Percentiles rank a stretch among this genome's conserved stretches.
These are phyloP conservation scores for Hypoxylon crocopeplum DNA, from an alignment of 495 filamentous ascomycete genomes.

Conservation along the genomic window DNA sequence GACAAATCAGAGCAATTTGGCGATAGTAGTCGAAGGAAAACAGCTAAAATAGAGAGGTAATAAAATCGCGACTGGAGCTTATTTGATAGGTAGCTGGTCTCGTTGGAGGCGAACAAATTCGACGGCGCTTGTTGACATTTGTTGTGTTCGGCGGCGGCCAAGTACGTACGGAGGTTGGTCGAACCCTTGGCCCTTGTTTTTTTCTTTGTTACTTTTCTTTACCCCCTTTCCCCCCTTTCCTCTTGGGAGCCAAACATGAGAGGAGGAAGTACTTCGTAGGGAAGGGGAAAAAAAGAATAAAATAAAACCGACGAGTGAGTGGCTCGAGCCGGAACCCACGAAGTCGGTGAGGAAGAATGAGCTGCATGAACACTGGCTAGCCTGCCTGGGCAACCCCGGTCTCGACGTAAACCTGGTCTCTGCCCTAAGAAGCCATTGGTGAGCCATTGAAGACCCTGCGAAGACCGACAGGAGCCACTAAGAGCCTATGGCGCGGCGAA, in stretches of 20 bases:
- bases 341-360: constrained; percentile 65
- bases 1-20: constrained; percentile 22
- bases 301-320: constrained; percentile 42
- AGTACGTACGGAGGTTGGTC: constrained; percentile 2
- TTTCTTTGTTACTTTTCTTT: constrained; percentile 1
- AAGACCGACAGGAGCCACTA: constrained; percentile 44
- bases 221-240: constrained; percentile 4
- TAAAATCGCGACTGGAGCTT: constrained; percentile 18
- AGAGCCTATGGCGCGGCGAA: constrained; percentile 30
- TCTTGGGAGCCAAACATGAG: constrained; percentile 11
- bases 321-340: constrained; percentile 60
- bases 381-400: constrained; percentile 40
- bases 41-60: constrained; percentile 32
- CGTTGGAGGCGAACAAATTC: constrained; percentile 13
- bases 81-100: constrained; percentile 6
- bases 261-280: too few species aligned
- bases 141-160: neutral
- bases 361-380: constrained; percentile 65
- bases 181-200: neutral
- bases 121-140: constrained; percentile 10
- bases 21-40: constrained; percentile 12
- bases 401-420: constrained; percentile 44
- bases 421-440: constrained; percentile 49
- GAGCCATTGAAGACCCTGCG: constrained; percentile 34
- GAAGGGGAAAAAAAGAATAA: constrained; percentile 3